Evolutionary conservation across 2,329 filamentous ascomycete genomes (phyloP), one percentile per base, ranked within the genome.

Genomic region (Aspergillus transmontanensis): DNA sequence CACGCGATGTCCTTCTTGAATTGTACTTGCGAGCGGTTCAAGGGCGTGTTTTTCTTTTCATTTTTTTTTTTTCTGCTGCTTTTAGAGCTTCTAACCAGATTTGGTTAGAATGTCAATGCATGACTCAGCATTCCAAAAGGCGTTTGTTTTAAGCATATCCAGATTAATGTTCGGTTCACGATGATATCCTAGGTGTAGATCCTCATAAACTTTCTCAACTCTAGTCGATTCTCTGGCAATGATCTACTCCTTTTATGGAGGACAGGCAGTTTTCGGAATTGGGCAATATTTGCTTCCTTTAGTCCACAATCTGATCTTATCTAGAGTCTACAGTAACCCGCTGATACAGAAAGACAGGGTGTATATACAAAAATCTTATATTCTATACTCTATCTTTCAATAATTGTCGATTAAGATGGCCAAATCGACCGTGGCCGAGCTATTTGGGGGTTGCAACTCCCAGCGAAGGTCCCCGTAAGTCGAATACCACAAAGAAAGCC

Each of bases 401-500:
- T 19, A 23, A 9, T 26, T 55, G n/a, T 53, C 46, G 16, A 41
- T 23, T 30, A 6, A 60, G 39, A 9, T 39, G 6, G 26, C n/a
- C 34, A 16, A 36, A 5, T 3, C 9, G 12, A 39, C 23, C 23
- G 3, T 14, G 16, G 39, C 21, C 21, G 7, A 16, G 16, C 61
- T 58, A 69, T 19, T 58, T 59, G 57, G 81, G 80, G 41, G 79
- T 75, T 26, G 84, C 86, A 67, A 89, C 77, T 32, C 84, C 84
- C 48, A 89, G 74, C 19, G 78, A 80, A 4, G 82, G 82, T 1
- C 78, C 78, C 3, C 78, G 73, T 67, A 80, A 75, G 68, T 86
- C 82, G 71, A 89, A 89, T 61, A 87, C 85, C 53, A 87, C 86
- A 70, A 88, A 86, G 67, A 86, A 81, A 5, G 85, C 80, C 76